These are phyloP conservation scores for Gaeumannomyces tritici DNA, from an alignment of 2,329 filamentous ascomycete genomes.

Conservation along the genomic window DNA sequence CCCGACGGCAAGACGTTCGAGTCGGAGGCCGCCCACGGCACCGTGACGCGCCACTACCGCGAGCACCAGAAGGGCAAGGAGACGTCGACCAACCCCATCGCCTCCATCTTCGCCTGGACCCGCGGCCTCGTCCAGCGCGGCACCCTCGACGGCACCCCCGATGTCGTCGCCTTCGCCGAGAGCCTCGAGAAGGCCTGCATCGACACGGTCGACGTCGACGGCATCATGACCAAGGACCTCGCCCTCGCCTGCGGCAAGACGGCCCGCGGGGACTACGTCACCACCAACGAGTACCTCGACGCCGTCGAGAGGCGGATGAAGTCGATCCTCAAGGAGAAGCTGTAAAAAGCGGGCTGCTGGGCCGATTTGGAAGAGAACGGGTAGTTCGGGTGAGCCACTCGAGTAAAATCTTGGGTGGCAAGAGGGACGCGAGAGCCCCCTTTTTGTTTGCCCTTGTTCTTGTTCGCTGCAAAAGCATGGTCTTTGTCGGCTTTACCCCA, in stretches of 20 bases:
- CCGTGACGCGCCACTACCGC: constrained; percentile 95
- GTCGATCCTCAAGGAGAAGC: constrained; percentile 66
- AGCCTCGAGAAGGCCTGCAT: constrained; percentile 86
- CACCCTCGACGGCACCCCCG: constrained; percentile 84
- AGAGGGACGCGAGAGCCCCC: not conserved
- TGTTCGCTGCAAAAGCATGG: too few relatives aligned
- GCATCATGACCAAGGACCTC: constrained; percentile 98
- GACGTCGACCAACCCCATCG: constrained; percentile 97
- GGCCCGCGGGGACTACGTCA: constrained; percentile 76
- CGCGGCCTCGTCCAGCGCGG: constrained; percentile 88
- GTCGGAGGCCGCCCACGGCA: constrained; percentile 95
- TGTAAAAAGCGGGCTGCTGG: constrained; percentile 35
- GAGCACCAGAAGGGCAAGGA: constrained; percentile 97
- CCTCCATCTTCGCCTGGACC: constrained; percentile 98
- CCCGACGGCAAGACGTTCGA: constrained; percentile 96
- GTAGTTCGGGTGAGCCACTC: too few relatives aligned
- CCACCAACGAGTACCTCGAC: constrained; percentile 81
- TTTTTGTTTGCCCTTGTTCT: not conserved
- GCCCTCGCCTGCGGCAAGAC: constrained; percentile 91
- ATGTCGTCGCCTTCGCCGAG: constrained; percentile 85
- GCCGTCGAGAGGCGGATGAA: constrained; percentile 89
- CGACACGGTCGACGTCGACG: constrained; percentile 86
- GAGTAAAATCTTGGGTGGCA: not conserved
- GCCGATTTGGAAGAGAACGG: too few relatives aligned
- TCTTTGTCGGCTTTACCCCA: not conserved